Conservation (phyloP, 331 rosid genomes). For the Phaseolus coccineus region DNA sequence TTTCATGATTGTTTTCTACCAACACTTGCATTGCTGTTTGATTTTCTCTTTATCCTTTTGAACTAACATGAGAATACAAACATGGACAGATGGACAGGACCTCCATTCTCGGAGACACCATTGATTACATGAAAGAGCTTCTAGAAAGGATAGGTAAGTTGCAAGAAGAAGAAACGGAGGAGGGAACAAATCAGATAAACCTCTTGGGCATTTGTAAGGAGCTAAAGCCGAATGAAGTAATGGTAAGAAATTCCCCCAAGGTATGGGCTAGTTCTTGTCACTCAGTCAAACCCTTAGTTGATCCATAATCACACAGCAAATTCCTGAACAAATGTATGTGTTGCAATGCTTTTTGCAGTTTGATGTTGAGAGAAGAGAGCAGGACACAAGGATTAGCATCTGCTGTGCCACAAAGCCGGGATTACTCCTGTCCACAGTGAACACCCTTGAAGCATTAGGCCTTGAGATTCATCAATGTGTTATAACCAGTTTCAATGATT, state of each 20-base stretch:
- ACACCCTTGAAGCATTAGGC: conserved; percentile 85
- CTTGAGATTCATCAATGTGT: conserved; percentile 96
- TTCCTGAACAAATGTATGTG: conserved; percentile 2
- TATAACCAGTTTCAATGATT: conserved; percentile 89
- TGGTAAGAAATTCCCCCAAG: conserved; percentile 92
- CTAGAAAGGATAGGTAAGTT: conserved; percentile 80
- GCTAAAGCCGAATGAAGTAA: conserved; percentile 70
- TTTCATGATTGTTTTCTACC: conserved; percentile 30
- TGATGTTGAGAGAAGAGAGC: conserved; percentile 83
- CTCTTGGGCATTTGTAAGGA: conserved; percentile 69
- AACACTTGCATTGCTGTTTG: conserved; percentile 13
- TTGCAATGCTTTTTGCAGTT: conserved; percentile 60
- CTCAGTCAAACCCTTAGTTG: conserved; percentile 1
- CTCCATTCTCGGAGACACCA: conserved; percentile 96
- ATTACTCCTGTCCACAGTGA: conserved; percentile 82
- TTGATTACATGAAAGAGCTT: conserved; percentile 97
- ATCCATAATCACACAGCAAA: conserved; percentile 18
- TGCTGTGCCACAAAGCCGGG: conserved; percentile 90
- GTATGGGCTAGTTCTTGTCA: conserved; percentile 49
- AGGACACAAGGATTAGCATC: conserved; percentile 76
- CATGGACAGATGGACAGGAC: conserved; percentile 93
- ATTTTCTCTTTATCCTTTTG: conserved; percentile 22
- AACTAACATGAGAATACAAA: conserved; percentile 37
- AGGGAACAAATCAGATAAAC: conserved; percentile 54
- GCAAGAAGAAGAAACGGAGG: conserved; percentile 75